Evolutionary conservation across 805 yeast species (phyloP).

Genomic region (Lipomyces chichibuensis): DNA sequence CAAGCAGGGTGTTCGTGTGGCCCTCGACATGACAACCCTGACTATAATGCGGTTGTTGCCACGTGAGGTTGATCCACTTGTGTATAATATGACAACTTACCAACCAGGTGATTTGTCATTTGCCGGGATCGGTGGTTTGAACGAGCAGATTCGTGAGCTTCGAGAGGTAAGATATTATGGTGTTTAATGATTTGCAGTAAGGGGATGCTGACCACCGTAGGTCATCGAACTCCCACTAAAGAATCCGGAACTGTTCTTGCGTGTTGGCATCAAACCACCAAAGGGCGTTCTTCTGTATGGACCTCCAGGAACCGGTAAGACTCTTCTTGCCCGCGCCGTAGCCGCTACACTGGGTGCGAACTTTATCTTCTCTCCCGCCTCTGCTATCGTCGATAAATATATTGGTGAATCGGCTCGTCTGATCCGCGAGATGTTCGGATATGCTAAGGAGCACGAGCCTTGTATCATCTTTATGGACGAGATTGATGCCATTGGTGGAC

Average conservation of each 20-base stretch:
- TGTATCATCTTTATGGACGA: constrained; percentile 99
- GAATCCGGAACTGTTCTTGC: constrained; percentile 91
- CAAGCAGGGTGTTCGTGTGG: constrained; percentile 93
- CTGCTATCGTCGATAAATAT: constrained; percentile 96
- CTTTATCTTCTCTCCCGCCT: constrained; percentile 96
- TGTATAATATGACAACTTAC: constrained; percentile 96
- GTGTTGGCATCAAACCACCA: constrained; percentile 99
- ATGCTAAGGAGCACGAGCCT: constrained; percentile 97
- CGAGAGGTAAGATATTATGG: constrained; percentile 59
- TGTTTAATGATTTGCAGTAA: not conserved
- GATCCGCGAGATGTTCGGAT: constrained; percentile 96
- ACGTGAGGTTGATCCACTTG: constrained; percentile 96
- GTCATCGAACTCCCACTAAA: constrained; percentile 96
- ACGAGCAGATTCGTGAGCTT: constrained; percentile 92
- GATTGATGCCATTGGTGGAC: constrained; percentile 98
- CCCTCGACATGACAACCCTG: constrained; percentile 94
- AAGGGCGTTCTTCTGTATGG: constrained; percentile 96
- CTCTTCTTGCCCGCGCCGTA: constrained; percentile 93
- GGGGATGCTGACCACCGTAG: constrained; percentile 8
- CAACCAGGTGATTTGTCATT: constrained; percentile 98
- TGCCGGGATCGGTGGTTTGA: constrained; percentile 93
- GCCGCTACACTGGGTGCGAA: constrained; percentile 99
- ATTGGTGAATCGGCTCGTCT: constrained; percentile 97
- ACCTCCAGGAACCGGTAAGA: constrained; percentile 99
- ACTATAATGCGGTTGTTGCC: constrained; percentile 97